These are phyloP conservation scores for Trebouxiophyceae sp. DNA, from an alignment of 163 green algal genomes.

Conservation along the genomic window DNA sequence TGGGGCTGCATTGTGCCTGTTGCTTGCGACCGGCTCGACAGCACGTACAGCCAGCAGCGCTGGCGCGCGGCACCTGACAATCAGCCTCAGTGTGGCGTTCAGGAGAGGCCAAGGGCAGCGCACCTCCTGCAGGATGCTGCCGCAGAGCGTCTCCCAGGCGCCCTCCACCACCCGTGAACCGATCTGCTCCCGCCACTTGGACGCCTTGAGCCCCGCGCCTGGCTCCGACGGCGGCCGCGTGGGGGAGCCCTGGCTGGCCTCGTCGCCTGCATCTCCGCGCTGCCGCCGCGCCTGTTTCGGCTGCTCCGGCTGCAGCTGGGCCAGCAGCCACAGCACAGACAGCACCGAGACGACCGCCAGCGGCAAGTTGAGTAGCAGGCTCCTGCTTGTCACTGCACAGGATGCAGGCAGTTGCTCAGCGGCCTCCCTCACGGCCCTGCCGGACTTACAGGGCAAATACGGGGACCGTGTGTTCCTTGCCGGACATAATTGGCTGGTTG, in stretches of 20 bases:
- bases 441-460: no score
- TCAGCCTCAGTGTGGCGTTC: no score
- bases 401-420: neutral
- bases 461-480: neutral
- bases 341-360: neutral
- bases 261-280: neutral
- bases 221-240: no score
- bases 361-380: neutral
- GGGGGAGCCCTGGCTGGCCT: neutral
- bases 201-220: neutral
- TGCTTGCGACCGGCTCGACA: no score
- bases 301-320: neutral
- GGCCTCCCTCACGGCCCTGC: no score
- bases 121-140: conserved; percentile 73
- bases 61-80: no score
- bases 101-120: no score
- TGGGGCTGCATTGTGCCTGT: no score
- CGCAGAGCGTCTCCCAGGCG: conserved; percentile 69
- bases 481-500: neutral
- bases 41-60: no score
- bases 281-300: neutral
- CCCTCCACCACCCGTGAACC: conserved; percentile 44
- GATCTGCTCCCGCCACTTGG: conserved; percentile 34
- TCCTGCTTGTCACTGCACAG: neutral
- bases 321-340: neutral